Percentiles rank a stretch among this genome's conserved stretches.
Evolutionary conservation across 768 basidiomycete genomes (phyloP).

Genomic region (Collybiopsis luxurians): DNA sequence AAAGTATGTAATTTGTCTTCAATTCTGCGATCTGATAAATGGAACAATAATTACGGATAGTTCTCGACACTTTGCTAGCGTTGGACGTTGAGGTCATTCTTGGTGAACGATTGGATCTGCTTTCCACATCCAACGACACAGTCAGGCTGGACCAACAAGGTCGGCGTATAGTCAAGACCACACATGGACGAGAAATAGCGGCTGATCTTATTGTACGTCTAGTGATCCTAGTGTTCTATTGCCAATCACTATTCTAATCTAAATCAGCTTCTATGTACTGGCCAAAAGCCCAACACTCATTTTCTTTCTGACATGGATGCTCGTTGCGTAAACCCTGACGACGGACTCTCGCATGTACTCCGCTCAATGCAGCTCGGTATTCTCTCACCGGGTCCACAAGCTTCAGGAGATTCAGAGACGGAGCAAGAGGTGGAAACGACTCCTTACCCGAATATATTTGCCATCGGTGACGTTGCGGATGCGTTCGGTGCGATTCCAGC

Average conservation of each 20-base stretch:
- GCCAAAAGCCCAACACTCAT: constrained; percentile 55
- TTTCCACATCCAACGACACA: constrained; percentile 16
- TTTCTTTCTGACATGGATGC: constrained; percentile 43
- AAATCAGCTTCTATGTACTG: constrained; percentile 54
- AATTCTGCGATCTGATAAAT: background rate
- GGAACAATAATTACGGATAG: constrained; percentile 16
- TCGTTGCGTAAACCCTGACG: constrained; percentile 34
- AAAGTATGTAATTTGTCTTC: constrained; percentile 31
- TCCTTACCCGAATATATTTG: constrained; percentile 56
- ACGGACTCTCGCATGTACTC: constrained; percentile 41
- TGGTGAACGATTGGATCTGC: constrained; percentile 50
- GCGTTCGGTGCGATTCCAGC: constrained; percentile 63
- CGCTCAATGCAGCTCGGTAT: constrained; percentile 51
- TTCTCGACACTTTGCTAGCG: constrained; percentile 36
- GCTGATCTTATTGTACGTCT: constrained; percentile 51
- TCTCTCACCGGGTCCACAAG: too few species aligned
- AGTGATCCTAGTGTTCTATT: too few species aligned
- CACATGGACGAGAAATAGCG: constrained; percentile 46
- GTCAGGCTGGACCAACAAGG: constrained; percentile 24
- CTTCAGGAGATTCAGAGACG: too few species aligned
- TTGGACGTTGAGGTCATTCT: constrained; percentile 48
- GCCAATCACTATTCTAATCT: background rate
- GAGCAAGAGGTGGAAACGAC: constrained; percentile 16
- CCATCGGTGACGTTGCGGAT: constrained; percentile 61
- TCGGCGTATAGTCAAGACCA: constrained; percentile 40